Evolutionary conservation across 169 alveolate genomes (phyloP).

Genomic region (Besnoitia besnoiti): DNA sequence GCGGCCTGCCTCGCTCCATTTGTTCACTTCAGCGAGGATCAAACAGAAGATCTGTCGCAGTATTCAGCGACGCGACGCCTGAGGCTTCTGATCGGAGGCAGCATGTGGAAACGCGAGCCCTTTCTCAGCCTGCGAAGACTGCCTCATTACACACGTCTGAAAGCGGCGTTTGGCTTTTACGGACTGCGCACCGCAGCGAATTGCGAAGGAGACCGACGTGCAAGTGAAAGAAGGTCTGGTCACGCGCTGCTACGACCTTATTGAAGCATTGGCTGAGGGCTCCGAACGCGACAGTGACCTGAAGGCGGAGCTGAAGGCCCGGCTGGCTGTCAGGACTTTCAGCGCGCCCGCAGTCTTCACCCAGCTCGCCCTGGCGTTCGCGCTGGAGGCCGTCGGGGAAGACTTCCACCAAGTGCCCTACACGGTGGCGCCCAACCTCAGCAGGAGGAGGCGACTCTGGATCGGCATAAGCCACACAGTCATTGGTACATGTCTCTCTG

Average conservation of each 20-base stretch:
- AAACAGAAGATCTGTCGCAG: too few relatives aligned
- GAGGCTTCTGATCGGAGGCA: too few relatives aligned
- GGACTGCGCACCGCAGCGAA: background rate
- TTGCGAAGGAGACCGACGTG: background rate
- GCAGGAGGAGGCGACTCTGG: constrained; percentile 13
- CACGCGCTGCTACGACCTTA: constrained; percentile 31
- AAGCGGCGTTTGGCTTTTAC: background rate
- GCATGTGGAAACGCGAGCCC: too few relatives aligned
- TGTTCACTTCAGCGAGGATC: too few relatives aligned
- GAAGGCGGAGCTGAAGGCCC: constrained; percentile 19
- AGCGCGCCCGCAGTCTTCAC: background rate
- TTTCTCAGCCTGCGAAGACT: too few relatives aligned
- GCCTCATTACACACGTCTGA: too few relatives aligned
- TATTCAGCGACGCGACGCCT: too few relatives aligned
- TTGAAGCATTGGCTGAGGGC: background rate
- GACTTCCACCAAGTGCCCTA: background rate
- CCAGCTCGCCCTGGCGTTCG: constrained; percentile 7
- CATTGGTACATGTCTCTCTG: background rate
- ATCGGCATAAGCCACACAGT: constrained; percentile 29
- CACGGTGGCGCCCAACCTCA: background rate
- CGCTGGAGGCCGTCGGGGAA: constrained; percentile 29
- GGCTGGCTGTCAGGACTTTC: background rate
- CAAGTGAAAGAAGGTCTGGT: background rate
- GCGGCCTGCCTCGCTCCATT: too few relatives aligned
- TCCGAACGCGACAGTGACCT: background rate